A percentile compares a stretch with the other conserved stretches of the same genome.
Conservation (phyloP, 2,329 filamentous ascomycete genomes). For the Botrytis cinerea region DNA sequence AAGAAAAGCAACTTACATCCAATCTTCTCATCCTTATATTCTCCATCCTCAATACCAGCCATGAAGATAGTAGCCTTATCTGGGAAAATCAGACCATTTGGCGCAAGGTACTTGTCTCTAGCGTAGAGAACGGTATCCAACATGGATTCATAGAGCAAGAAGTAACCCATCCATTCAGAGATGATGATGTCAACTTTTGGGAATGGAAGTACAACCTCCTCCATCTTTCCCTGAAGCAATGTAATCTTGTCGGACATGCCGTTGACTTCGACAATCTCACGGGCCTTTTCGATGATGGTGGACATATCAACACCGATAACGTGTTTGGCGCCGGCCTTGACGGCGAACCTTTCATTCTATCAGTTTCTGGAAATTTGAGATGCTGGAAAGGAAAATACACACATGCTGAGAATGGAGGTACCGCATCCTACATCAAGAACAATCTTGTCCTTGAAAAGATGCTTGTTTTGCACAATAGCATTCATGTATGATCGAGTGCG, state of each 20-base stretch:
- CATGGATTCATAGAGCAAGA: constrained; percentile 98
- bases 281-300: constrained; percentile 98
- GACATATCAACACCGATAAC: constrained; percentile 99
- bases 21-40: constrained; percentile 99
- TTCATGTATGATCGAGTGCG: constrained; percentile 96
- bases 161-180: constrained; percentile 99
- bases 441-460: constrained; percentile 87
- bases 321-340: constrained; percentile 93
- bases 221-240: constrained; percentile 98
- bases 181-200: constrained; percentile 99
- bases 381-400: constrained; percentile 44
- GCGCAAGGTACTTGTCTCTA: constrained; percentile 84
- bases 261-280: constrained; percentile 90
- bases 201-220: constrained; percentile 91
- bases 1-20: no score
- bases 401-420: constrained; percentile 98
- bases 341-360: constrained; percentile 74
- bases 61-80: constrained; percentile 98
- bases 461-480: constrained; percentile 94
- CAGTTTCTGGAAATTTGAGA: not conserved
- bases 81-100: constrained; percentile 92
- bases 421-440: constrained; percentile 98
- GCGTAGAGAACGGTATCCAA: constrained; percentile 97
- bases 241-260: constrained; percentile 96
- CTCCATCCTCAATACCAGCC: constrained; percentile 95